phyloP scores from a whole-genome alignment of 2,329 filamentous ascomycete genomes.

The Colletotrichum eleusines region DNA sequence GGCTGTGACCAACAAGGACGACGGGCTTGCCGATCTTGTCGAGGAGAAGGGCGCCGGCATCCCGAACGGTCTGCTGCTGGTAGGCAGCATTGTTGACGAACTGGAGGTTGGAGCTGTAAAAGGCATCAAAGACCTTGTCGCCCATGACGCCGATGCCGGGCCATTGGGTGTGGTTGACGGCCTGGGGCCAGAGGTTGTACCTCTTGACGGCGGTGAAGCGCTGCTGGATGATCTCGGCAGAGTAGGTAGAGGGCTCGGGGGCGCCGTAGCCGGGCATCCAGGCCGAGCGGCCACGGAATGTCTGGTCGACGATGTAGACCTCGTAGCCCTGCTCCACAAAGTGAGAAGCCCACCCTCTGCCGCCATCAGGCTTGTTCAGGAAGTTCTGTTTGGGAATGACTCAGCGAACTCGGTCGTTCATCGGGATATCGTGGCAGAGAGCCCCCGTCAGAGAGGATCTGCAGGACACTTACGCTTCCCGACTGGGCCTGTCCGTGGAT shows the following conservation, averaged over 20 bases:
- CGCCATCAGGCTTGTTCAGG: slow-evolving; percentile 60
- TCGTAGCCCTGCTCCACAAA: slow-evolving; percentile 61
- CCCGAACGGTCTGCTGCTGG: slow-evolving; percentile 54
- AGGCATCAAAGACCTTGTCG: slow-evolving; percentile 56
- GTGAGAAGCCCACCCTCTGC: slow-evolving; percentile 60
- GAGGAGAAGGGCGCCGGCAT: slow-evolving; percentile 56
- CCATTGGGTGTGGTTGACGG: slow-evolving; percentile 57
- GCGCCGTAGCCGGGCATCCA: slow-evolving; percentile 52
- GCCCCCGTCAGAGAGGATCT: slow-evolving; percentile 17
- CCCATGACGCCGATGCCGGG: slow-evolving; percentile 55
- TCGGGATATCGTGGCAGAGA: not conserved
- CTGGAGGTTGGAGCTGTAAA: slow-evolving; percentile 56
- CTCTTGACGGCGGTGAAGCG: slow-evolving; percentile 53
- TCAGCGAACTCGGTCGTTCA: slow-evolving; percentile 16
- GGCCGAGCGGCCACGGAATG: slow-evolving; percentile 58
- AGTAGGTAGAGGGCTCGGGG: slow-evolving; percentile 45
- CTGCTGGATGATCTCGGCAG: slow-evolving; percentile 52
- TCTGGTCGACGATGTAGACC: slow-evolving; percentile 61
- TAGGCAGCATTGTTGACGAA: slow-evolving; percentile 50
- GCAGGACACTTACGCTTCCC: slow-evolving; percentile 50
- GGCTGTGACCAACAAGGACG: slow-evolving; percentile 59
- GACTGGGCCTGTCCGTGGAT: slow-evolving; percentile 58
- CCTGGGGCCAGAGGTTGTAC: slow-evolving; percentile 55
- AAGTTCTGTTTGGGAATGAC: slow-evolving; percentile 52
- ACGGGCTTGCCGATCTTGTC: slow-evolving; percentile 57